phyloP scores from a whole-genome alignment of 306 rosid species.

The Sindora glabra region DNA sequence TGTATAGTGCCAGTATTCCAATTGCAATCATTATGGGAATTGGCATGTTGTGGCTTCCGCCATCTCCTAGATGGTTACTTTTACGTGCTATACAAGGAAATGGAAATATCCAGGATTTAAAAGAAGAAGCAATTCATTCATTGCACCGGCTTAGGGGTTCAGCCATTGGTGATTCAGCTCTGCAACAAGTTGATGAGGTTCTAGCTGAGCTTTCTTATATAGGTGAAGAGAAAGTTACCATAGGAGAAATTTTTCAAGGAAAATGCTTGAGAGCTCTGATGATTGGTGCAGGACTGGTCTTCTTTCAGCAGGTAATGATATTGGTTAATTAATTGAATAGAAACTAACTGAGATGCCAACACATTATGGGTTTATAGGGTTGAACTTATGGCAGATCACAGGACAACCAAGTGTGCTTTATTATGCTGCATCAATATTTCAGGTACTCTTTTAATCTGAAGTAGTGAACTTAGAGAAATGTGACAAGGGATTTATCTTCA shows the following conservation, averaged over 20 bases:
- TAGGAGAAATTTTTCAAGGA: conserved; percentile 41
- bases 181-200: conserved; percentile 44
- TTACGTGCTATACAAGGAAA: conserved; percentile 42
- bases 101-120: conserved; percentile 33
- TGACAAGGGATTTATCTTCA: background rate
- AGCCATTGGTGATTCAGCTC: conserved; percentile 26
- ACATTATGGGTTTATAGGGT: conserved; percentile 10
- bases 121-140: conserved; percentile 24
- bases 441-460: conserved; percentile 28
- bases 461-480: background rate
- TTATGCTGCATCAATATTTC: conserved; percentile 56
- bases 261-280: conserved; percentile 45
- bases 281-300: conserved; percentile 46
- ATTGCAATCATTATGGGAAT: conserved; percentile 43
- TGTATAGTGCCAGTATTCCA: conserved; percentile 37
- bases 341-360: background rate
- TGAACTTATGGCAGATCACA: conserved; percentile 36
- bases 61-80: conserved; percentile 58
- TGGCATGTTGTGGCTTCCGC: conserved; percentile 61
- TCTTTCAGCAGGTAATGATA: conserved; percentile 53
- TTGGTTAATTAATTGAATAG: background rate
- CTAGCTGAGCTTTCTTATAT: conserved; percentile 41
- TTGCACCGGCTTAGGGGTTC: conserved; percentile 45
- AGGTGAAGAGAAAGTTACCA: conserved; percentile 39
- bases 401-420: conserved; percentile 66